Base-by-base conservation (phyloP, 257 asterid species). In the Ligustrum vulgare region DNA sequence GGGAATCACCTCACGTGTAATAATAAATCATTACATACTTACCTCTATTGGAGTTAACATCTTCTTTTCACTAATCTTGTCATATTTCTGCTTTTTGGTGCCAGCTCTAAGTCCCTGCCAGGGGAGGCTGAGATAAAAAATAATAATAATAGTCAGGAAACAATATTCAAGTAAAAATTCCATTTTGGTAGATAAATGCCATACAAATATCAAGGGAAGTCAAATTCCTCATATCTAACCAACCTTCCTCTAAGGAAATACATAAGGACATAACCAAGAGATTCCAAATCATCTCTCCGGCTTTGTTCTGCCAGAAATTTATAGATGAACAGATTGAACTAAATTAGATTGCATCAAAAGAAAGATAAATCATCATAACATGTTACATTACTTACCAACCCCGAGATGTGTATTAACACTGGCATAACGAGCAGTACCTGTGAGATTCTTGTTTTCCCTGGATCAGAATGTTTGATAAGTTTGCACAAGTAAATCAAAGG, bases 21-120 rank as follows among this genome's bases (percentile, higher is more conserved):
- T 49, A 67, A 31, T 39, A 76, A 23, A 11, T 8, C 41, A 43
- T 39, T 67, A 68, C 76, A 58, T 70, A 75, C 49, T 73, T 80
- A 94, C 98, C 98, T 92, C 97, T 77, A 90, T 86, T 70, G 98
- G 91, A 71, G 98, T 92, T 71, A 90, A 73, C 97, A 90, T 87
- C 87, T 94, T 94, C 87, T 94, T 92, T 86, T 94, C 98, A 78
- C 98, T 94, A 77, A 94, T 94, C 86, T 80, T 94, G 87, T 94
- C 97, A 80, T 94, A 94, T 79, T 94, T 94, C 89, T 94, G 96
- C 87, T 92, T 94, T 88, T 94, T 94, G 77, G 94, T 92, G 79
- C 93, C 97, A 77, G 98, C 97, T 94, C 87, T 92, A 72, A 94
- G 80, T 75, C 97, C 97, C 89, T 94, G 98, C 98, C 97, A 94